Conservation (phyloP, 2,329 filamentous ascomycete genomes). For the Pyrenochaeta sp. region DNA sequence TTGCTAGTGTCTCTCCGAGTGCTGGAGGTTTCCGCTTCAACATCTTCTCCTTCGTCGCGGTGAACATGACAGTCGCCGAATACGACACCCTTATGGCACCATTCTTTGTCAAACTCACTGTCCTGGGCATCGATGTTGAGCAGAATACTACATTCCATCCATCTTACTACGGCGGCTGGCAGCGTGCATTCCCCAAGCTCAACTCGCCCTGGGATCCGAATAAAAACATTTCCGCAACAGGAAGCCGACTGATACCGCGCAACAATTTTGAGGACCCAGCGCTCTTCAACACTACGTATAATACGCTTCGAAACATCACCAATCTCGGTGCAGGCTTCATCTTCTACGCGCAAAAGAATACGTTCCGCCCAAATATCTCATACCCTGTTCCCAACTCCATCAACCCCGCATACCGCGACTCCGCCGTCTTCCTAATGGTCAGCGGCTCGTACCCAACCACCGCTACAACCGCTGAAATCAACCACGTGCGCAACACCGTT, state of each 20-base stretch:
- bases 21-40: neutral
- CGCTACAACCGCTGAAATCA: slow-evolving; percentile 24
- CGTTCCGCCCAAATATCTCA: too few relatives aligned
- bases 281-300: too few relatives aligned
- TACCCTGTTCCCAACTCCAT: neutral
- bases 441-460: slow-evolving; percentile 43
- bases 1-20: too few relatives aligned
- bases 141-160: neutral
- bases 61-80: slow-evolving; percentile 20
- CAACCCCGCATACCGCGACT: neutral
- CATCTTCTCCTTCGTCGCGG: slow-evolving; percentile 24
- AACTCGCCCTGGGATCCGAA: too few relatives aligned
- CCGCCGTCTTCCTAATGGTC: neutral
- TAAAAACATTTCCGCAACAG: neutral
- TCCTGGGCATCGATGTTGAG: slow-evolving; percentile 15
- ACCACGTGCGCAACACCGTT: slow-evolving; percentile 22
- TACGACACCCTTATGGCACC: slow-evolving; percentile 14
- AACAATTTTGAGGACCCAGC: too few relatives aligned
- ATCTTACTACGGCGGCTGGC: neutral
- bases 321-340: too few relatives aligned
- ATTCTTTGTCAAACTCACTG: slow-evolving; percentile 12
- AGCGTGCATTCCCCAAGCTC: neutral
- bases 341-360: too few relatives aligned
- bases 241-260: neutral
- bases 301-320: too few relatives aligned